Base-by-base conservation (phyloP, 1,139 yeast genomes). In the Sugiyamaella grinbergsii region DNA sequence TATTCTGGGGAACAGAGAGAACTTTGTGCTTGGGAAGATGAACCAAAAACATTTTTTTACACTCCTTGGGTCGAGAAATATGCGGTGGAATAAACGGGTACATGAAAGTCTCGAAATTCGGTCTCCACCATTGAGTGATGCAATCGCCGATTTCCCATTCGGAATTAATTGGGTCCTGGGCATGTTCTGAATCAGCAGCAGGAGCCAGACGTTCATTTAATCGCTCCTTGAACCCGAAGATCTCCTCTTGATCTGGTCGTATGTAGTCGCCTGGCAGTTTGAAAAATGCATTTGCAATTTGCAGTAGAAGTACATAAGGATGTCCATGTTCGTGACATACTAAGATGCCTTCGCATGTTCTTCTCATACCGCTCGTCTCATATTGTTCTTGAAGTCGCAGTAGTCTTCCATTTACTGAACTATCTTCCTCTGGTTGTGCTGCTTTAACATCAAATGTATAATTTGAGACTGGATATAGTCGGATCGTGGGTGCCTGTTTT, bases 61-160 rank as follows among this genome's bases (percentile, higher is more conserved):
- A 61, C 52, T 71, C 74, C 54, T 67, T 69, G 22, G 71, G 70
- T 5, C 66, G 61, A 5, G 71, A 57, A 16, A 69, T 62, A 51
- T 70, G 72, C 4, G 69, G 67, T 2, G 73, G 69, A 31, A 68
- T 59, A 50, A 69, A 71, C 11, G 75, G 74, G 49, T 71, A 71
- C 54, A 67, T 64, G 52, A 61, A 62, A 2, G 62, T 61, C 29
- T 67, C 71, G 33, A 62, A 60, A 43, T 69, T 68, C 3, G 73
- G 73, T 50, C 74, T 64, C 68, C 71, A 71, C 73, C 73, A 71
- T 49, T 67, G 71, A 1, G 68, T 68, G 11, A 70, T 42, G 39
- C 72, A 64, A 37, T 67, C 71, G 23, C 66, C 67, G 34, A 68
- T 58, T n/a, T 61, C 59, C 71, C 71, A 67, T 26, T 62, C 42